Base-by-base conservation (phyloP, 2,329 filamentous ascomycete species). In the Monosporascus sp. region DNA sequence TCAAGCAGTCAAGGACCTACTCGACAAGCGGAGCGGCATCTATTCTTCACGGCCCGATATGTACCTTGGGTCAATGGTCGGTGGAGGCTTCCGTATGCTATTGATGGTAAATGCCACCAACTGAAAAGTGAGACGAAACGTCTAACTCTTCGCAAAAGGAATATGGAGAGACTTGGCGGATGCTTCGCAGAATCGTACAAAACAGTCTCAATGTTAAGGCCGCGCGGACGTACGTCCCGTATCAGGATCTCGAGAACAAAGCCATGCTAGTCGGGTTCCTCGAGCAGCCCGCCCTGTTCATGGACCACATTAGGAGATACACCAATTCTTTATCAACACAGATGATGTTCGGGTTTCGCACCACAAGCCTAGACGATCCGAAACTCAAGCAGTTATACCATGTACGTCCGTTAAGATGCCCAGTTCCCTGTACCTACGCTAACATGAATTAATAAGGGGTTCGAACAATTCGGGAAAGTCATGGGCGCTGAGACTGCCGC, bases 241-340 rank as follows among this genome's bases (percentile, higher is more conserved):
- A 82, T 56, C 79, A 83, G 57, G 70, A 74, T 37, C 66, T 81
- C 3, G 78, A 82, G 59, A 78, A 74, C 62, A 77, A 74, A 55
- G 71, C 75, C 45, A 76, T 82, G 76, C 62, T 79, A 17, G 68
- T 45, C 41, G 73, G 75, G 5, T 61, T 82, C 14, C 55, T 80
- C 5, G 68, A 72, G 0, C 53, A 62, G 6, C 75, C 76, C 0
- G 54, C 71, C 0, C 51, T 67, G 3, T 74, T 74, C 38, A 47
- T 70, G 2, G 58, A 73, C 6, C 71, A 76, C 45, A 69, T 78
- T 17, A 55, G 73, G 5, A 66, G 74, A 11, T 80, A 75, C 55
- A 71, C 72, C 2, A 74, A 71, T 27, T 72, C 74, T 3, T 54
- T 79, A 5, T 73, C 72, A 0, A 77, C 74, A 0, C 69, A 69